Base-by-base conservation (phyloP, 1,139 yeast species). In the Hemisphaericaspora subhashii region DNA sequence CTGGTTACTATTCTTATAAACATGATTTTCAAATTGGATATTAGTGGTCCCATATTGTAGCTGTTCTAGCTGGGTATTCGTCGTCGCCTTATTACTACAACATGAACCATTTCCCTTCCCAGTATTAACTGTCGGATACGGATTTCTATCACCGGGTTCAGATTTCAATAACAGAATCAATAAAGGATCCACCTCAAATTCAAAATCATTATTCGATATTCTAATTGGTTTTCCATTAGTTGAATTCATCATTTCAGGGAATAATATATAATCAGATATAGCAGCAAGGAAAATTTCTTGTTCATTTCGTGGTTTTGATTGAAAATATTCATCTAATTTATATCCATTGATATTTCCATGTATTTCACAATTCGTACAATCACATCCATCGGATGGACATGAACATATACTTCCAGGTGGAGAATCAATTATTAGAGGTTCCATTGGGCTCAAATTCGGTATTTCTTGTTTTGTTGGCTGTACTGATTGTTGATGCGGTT, bases 301-400 rank as follows among this genome's bases (percentile, higher is more conserved):
- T 18, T 29, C 23, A 18, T 17, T 29, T n/a, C 15, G 22, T n/a
- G 32, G 22, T 29, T 29, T 35, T 7, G 16, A 42, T 15, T 42
- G 34, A 23, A 47, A 45, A 20, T 57, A 46, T 37, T 77, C 81
- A 37, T 71, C 74, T 27, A 74, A 45, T 43, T 69, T 65, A 37
- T 69, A 53, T 2, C 83, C 83, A 45, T 76, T 64, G 12, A 72
- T 66, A 8, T 75, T 77, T 2, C 81, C 81, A 51, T 78, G 83
- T 2, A 68, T 59, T 42, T 70, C 80, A 57, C 83, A 78, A 46
- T 77, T 73, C 27, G 64, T 57, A 51, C 83, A 78, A 25, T 64
- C 72, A 53, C 83, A 78, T 4, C 64, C 61, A 25, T 70, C 70
- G 1, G 65, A 58, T 0, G 72, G 60, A 56, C 83, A 78, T 4